Evolutionary conservation across 164 flowering plant genomes (phyloP).

Genomic region (Dillenia turbinata): DNA sequence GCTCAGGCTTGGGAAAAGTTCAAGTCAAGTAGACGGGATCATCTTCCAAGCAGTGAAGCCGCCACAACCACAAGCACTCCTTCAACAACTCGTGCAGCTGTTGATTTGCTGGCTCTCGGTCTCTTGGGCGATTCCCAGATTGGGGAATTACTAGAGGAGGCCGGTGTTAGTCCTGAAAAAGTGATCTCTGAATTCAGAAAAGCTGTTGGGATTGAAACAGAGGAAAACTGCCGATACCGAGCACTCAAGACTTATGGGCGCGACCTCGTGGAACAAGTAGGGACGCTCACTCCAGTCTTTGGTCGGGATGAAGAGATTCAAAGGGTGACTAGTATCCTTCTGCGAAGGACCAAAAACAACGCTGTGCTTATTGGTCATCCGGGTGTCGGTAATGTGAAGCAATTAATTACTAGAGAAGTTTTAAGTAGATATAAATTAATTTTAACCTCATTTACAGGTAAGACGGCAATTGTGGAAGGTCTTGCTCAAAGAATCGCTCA

Average conservation of each 20-base stretch:
- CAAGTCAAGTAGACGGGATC: too few relatives aligned
- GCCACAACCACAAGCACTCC: too few relatives aligned
- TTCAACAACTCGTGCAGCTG: neutral
- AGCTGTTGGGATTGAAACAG: neutral
- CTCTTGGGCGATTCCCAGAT: slow-evolving; percentile 4
- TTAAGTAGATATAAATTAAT: too few relatives aligned
- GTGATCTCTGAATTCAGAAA: slow-evolving; percentile 2
- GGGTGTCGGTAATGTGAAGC: slow-evolving; percentile 13
- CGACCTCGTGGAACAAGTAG: slow-evolving; percentile 8
- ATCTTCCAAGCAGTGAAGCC: too few relatives aligned
- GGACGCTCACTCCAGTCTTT: slow-evolving; percentile 14
- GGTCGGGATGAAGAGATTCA: slow-evolving; percentile 13
- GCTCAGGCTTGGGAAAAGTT: too few relatives aligned
- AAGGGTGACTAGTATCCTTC: slow-evolving; percentile 8
- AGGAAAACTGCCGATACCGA: neutral
- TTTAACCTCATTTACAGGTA: slow-evolving; percentile 26
- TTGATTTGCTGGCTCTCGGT: neutral
- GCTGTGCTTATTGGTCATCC: slow-evolving; percentile 30
- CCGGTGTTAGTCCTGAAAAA: slow-evolving; percentile 3
- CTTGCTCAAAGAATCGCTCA: slow-evolving; percentile 78
- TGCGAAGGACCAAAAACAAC: slow-evolving; percentile 22
- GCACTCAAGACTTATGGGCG: slow-evolving; percentile 7
- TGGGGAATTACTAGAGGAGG: neutral
- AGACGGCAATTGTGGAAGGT: slow-evolving; percentile 87
- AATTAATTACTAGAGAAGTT: too few relatives aligned